Conservation (phyloP, 108 stramenopile species). For the Cyclostephanos tholiformis region DNA sequence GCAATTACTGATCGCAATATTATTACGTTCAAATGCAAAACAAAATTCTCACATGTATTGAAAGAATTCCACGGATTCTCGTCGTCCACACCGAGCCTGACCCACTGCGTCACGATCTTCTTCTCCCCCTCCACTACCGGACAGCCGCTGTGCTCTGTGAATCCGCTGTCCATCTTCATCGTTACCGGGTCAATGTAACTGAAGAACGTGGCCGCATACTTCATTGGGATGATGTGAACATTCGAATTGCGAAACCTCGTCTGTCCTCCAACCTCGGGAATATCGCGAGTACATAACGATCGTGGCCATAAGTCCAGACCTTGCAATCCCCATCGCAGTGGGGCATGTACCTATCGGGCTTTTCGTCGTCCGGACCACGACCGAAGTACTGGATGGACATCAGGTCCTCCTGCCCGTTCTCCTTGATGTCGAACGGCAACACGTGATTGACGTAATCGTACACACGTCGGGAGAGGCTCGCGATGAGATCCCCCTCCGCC, state of each 20-base stretch:
- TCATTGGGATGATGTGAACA: conserved; percentile 79
- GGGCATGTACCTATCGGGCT: conserved; percentile 89
- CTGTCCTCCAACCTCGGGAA: conserved; percentile 81
- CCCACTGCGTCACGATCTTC: conserved; percentile 97
- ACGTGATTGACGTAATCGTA: conserved; percentile 82
- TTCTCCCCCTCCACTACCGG: conserved; percentile 92
- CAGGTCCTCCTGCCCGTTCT: conserved; percentile 84
- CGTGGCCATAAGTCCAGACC: conserved; percentile 86
- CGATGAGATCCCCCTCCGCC: conserved; percentile 62
- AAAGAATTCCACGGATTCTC: conserved; percentile 35
- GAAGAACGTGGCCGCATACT: conserved; percentile 87
- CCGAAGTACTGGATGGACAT: conserved; percentile 90
- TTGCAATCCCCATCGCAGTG: conserved; percentile 91
- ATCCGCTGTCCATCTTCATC: conserved; percentile 73
- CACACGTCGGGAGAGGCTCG: conserved; percentile 64
- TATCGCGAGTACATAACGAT: conserved; percentile 94
- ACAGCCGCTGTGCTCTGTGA: conserved; percentile 92
- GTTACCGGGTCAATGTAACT: conserved; percentile 80
- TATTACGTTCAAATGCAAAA: too few species aligned
- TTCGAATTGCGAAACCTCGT: conserved; percentile 91
- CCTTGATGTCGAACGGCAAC: conserved; percentile 60
- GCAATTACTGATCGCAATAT: too few species aligned
- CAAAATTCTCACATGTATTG: conserved; percentile 16
- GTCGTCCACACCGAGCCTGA: conserved; percentile 86
- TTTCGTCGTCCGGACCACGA: conserved; percentile 66